Percentiles rank a stretch among this genome's conserved stretches.
phyloP scores from a whole-genome alignment of 768 basidiomycete genomes.

The Kwoniella sp. region DNA sequence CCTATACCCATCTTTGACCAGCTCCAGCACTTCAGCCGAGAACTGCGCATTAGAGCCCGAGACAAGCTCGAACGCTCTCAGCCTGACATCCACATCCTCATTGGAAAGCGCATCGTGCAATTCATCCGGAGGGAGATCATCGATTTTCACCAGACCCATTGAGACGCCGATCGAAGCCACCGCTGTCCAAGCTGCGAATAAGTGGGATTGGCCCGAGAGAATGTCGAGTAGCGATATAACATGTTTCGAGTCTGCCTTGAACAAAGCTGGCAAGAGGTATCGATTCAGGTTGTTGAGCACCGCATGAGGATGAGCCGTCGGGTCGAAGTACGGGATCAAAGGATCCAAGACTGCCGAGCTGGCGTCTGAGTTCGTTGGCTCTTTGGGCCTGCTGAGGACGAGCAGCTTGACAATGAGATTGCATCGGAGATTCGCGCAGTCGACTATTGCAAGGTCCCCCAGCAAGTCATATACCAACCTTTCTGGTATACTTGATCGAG shows the following conservation, averaged over 20 bases:
- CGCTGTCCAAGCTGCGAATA: slow-evolving; percentile 40
- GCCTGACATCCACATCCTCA: slow-evolving; percentile 35
- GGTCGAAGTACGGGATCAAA: slow-evolving; percentile 34
- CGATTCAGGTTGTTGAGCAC: slow-evolving; percentile 36
- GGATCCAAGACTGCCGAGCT: slow-evolving; percentile 15
- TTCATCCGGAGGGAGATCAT: slow-evolving; percentile 24
- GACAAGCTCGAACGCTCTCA: slow-evolving; percentile 37
- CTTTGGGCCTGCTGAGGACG: background rate
- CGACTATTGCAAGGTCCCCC: slow-evolving; percentile 22
- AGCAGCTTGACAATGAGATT: slow-evolving; percentile 28
- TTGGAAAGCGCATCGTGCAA: slow-evolving; percentile 33
- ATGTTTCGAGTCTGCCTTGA: slow-evolving; percentile 23
- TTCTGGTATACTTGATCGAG: slow-evolving; percentile 15
- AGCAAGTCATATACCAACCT: slow-evolving; percentile 22
- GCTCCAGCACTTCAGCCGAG: slow-evolving; percentile 11
- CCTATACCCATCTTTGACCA: slow-evolving; percentile 31
- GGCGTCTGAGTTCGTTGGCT: background rate
- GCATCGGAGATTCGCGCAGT: slow-evolving; percentile 24
- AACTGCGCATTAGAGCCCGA: slow-evolving; percentile 29
- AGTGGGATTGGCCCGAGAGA: slow-evolving; percentile 2
- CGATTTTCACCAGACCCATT: slow-evolving; percentile 20
- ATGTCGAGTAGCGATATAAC: slow-evolving; percentile 14
- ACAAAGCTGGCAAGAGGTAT: slow-evolving; percentile 43
- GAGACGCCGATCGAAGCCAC: slow-evolving; percentile 42
- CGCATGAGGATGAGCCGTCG: slow-evolving; percentile 3